Conservation (phyloP, 176 grass and related monocot species). For the Oryza officinalis region DNA sequence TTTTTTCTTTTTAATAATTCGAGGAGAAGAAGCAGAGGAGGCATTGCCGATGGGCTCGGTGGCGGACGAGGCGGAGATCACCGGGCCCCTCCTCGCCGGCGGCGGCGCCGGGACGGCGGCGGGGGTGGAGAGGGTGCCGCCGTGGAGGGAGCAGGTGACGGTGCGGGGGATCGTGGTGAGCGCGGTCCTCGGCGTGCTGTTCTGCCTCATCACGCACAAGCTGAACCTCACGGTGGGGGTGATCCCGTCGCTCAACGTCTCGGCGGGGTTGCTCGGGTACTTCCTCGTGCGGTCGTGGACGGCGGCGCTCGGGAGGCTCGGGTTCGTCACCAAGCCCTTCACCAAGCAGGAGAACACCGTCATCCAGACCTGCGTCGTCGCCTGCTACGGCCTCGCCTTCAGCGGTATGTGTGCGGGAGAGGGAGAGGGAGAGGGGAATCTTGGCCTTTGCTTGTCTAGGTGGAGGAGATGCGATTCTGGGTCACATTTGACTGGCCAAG, state of each 20-base stretch:
- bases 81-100: slow-evolving; percentile 44
- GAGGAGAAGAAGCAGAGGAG: neutral
- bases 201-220: slow-evolving; percentile 86
- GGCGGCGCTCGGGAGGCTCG: slow-evolving; percentile 39
- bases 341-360: slow-evolving; percentile 96
- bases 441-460: slow-evolving; percentile 5
- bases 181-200: slow-evolving; percentile 62
- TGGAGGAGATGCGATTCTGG: slow-evolving; percentile 21
- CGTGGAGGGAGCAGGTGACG: slow-evolving; percentile 76
- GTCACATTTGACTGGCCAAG: neutral
- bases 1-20: neutral
- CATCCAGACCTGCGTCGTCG: slow-evolving; percentile 88
- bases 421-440: neutral
- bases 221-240: slow-evolving; percentile 80
- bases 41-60: slow-evolving; percentile 51
- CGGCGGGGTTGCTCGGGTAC: slow-evolving; percentile 70
- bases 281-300: slow-evolving; percentile 74
- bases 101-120: neutral
- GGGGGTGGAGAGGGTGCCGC: slow-evolving; percentile 46
- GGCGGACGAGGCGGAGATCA: slow-evolving; percentile 30
- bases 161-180: slow-evolving; percentile 56
- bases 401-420: slow-evolving; percentile 47
- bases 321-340: slow-evolving; percentile 59
- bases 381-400: slow-evolving; percentile 76
- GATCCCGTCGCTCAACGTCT: slow-evolving; percentile 78